A percentile compares a stretch with the other conserved stretches of the same genome.
phyloP scores from a whole-genome alignment of 2,329 filamentous ascomycete species.

The Xylariaceae sp. region DNA sequence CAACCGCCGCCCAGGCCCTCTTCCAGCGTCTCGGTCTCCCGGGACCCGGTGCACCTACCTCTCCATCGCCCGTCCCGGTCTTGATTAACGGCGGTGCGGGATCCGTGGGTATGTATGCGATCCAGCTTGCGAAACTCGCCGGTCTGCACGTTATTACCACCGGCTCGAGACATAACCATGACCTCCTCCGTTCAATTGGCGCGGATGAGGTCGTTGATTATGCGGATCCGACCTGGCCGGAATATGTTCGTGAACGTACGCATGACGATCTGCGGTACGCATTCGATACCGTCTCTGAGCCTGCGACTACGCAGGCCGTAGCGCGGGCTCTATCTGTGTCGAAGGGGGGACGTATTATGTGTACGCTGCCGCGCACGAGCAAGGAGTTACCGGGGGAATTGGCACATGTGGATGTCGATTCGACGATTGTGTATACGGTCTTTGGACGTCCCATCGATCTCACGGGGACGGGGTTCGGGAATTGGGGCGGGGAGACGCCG shows the following conservation, averaged over 20 bases:
- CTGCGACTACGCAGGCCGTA: constrained; percentile 23
- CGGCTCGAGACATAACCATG: constrained; percentile 26
- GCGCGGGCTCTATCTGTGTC: constrained; percentile 28
- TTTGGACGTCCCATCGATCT: constrained; percentile 27
- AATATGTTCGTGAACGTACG: constrained; percentile 58
- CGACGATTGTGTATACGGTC: constrained; percentile 32
- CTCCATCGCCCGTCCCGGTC: constrained; percentile 30
- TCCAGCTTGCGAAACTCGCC: constrained; percentile 29
- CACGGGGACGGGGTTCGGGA: constrained; percentile 22
- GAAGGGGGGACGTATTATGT: constrained; percentile 29
- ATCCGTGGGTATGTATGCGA: constrained; percentile 28
- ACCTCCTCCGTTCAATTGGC: constrained; percentile 23
- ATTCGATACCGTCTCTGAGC: constrained; percentile 30
- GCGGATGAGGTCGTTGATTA: constrained; percentile 30
- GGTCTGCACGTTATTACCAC: constrained; percentile 29
- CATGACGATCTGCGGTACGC: constrained; percentile 45
- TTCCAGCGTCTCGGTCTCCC: constrained; percentile 30
- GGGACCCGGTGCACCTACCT: constrained; percentile 22
- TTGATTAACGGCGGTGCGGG: constrained; percentile 28
- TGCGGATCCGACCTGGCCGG: constrained; percentile 43
- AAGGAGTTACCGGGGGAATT: constrained; percentile 19
- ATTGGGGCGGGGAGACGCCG: constrained; percentile 27
- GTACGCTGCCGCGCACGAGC: constrained; percentile 24
- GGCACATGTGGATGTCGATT: constrained; percentile 30
- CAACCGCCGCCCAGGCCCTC: constrained; percentile 38